A percentile compares a stretch with the other conserved stretches of the same genome.
Evolutionary conservation across 179 eudicot genomes (phyloP).

Genomic region (Actinidia arguta): DNA sequence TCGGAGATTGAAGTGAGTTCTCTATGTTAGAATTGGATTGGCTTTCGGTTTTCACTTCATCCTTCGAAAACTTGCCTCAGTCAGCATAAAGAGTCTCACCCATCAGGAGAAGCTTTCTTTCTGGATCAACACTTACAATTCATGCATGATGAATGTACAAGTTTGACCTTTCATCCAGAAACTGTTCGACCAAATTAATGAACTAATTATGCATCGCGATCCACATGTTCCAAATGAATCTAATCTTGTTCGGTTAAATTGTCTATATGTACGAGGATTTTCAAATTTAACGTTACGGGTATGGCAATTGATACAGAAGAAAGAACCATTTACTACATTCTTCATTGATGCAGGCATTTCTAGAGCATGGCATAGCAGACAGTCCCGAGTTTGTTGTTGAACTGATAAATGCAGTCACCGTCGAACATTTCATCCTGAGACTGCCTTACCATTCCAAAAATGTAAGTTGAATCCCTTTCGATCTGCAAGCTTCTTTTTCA

Average conservation of each 20-base stretch:
- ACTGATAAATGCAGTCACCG: constrained; percentile 75
- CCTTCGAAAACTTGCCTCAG: constrained; percentile 68
- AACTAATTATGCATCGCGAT: background rate
- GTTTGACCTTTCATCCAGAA: background rate
- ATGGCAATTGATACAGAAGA: background rate
- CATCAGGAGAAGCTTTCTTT: constrained; percentile 96
- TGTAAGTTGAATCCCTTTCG: constrained; percentile 46
- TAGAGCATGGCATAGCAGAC: constrained; percentile 86
- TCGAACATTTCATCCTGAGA: constrained; percentile 88
- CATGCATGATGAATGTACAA: constrained; percentile 97
- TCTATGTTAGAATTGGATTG: background rate
- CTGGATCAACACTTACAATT: constrained; percentile 90
- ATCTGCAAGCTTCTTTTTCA: too few relatives aligned
- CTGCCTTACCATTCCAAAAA: constrained; percentile 68
- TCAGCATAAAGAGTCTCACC: constrained; percentile 68
- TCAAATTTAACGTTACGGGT: background rate
- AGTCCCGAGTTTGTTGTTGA: constrained; percentile 69
- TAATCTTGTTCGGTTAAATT: background rate
- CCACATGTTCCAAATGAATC: background rate
- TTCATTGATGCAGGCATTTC: constrained; percentile 61
- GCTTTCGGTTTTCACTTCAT: constrained; percentile 44
- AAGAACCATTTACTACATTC: background rate
- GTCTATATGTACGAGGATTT: background rate
- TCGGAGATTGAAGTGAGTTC: constrained; percentile 69
- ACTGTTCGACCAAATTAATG: background rate